Evolutionary conservation across 768 basidiomycete genomes (phyloP), one percentile per base, ranked within the genome.

Genomic region (Tricholoma saponaceum): DNA sequence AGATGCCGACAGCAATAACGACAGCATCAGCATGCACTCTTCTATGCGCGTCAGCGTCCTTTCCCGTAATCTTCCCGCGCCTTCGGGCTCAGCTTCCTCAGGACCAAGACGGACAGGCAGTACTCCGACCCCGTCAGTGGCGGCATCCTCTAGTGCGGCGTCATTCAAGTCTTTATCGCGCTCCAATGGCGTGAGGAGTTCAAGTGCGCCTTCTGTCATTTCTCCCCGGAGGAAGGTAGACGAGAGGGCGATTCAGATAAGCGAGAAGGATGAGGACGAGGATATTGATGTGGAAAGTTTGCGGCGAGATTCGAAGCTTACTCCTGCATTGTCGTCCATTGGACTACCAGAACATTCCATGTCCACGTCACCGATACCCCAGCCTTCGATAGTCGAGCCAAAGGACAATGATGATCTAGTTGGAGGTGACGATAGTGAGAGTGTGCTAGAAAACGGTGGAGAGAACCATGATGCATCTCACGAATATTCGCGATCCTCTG

Each of bases 271-370:
- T 8, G 59, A 67, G 28, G 67, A 60, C 28, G 62, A 59, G 47
- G 64, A 58, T 33, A 52, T 22, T 33, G 64, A 56, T 16, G 64
- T 62, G 50, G 62, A 64, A n/a, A 75, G 76, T 58, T 73, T 76
- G 30, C 69, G 84, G 16, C 89, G 89, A 2, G 89, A 91, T 61
- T 90, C 87, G 5, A 90, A 90, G 64, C 75, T 90, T 8, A 87
- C 86, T 2, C 87, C 87, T 18, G 76, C 65, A 33, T 54, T 70
- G 22, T 55, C 67, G 10, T 61, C 64, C 4, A 55, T 64, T 16
- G 58, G 51, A 16, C 55, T 63, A 35, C 57, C 64, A 18, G 44
- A 61, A 18, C 63, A 58, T 37, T 55, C 51, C 22, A 51, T 56
- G 39, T 61, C 55, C 22, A 51, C 55, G 26, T 66, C 64, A 26